Evolutionary conservation across 768 basidiomycete species (phyloP), one percentile per base, ranked within the genome.

Genomic region (Mrakia gelida): DNA sequence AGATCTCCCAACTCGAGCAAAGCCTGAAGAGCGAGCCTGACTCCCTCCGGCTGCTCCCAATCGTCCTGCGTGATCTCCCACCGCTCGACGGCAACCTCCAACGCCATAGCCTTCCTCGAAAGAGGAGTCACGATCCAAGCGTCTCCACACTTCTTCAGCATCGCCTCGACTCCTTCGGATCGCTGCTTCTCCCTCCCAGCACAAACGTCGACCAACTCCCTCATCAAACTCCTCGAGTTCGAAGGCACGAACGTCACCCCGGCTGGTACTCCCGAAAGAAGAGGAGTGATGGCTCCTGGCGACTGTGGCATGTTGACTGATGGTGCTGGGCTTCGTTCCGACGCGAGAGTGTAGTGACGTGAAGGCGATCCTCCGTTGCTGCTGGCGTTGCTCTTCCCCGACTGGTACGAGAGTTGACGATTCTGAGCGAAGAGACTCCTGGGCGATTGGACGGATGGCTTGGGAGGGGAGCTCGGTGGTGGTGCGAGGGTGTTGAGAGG

Each of bases 11-110:
- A 28, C 59, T 59, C 59, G 59, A 28, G 26, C 26, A 59, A n/a
- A 59, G 23, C 59, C 11, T 28, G 9, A 3, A 59, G n/a, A 59
- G 59, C 59, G 13, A 59, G 59, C 26, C 59, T 59, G 7, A 59
- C 59, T 59, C 59, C 59, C 59, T 59, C 59, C 23, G 59, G 59
- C 28, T 59, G 59, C 59, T 59, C 59, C 59, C 59, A 59, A 28
- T 59, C 59, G 26, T 59, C 28, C 59, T 59, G 59, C 23, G 23
- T 15, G 26, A 28, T n/a, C n/a, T 59, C 59, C 59, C 59, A 59
- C 59, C 59, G n/a, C 59, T 59, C 59, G 4, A 59, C 59, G 7
- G 59, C 59, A 4, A 59, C 59, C 59, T 59, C 59, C 26, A 59
- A 23, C 26, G 59, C 59, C 26, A 59, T 26, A 26, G 28, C 59